These are phyloP conservation scores for Elongisporangium senticosum DNA, from an alignment of 352 stramenopile species.

Conservation along the genomic window DNA sequence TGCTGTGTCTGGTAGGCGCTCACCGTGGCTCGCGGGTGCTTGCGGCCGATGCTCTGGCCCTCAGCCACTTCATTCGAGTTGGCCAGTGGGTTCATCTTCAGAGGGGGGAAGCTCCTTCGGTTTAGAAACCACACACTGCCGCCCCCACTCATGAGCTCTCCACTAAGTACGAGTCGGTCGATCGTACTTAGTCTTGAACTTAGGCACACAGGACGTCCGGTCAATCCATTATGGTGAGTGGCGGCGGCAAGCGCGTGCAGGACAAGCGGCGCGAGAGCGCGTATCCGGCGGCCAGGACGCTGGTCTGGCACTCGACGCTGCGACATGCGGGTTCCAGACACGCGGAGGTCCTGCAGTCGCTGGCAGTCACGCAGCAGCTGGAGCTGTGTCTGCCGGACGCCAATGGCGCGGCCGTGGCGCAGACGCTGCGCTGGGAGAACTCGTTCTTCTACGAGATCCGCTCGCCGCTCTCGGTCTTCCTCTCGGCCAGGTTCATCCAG, in stretches of 20 bases:
- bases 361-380: conserved; percentile 65
- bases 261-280: conserved; percentile 11
- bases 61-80: background rate
- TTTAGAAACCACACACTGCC: conserved; percentile 5
- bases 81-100: background rate
- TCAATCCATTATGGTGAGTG: conserved; percentile 51
- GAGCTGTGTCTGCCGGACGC: conserved; percentile 50
- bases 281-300: conserved; percentile 30
- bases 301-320: conserved; percentile 67
- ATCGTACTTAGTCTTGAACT: background rate
- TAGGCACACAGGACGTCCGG: background rate
- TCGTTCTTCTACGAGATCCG: conserved; percentile 80
- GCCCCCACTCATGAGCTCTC: background rate
- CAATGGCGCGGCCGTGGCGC: conserved; percentile 23
- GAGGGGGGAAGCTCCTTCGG: conserved; percentile 9
- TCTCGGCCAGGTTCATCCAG: conserved; percentile 48
- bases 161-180: conserved; percentile 1
- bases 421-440: conserved; percentile 67
- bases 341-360: conserved; percentile 29
- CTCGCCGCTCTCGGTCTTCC: conserved; percentile 41
- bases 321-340: conserved; percentile 40
- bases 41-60: conserved; percentile 9
- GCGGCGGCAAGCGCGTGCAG: conserved; percentile 38
- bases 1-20: conserved; percentile 2
- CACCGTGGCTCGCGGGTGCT: conserved; percentile 6